Base-by-base conservation (phyloP, 495 filamentous ascomycete species). In the Terfezia boudieri region DNA sequence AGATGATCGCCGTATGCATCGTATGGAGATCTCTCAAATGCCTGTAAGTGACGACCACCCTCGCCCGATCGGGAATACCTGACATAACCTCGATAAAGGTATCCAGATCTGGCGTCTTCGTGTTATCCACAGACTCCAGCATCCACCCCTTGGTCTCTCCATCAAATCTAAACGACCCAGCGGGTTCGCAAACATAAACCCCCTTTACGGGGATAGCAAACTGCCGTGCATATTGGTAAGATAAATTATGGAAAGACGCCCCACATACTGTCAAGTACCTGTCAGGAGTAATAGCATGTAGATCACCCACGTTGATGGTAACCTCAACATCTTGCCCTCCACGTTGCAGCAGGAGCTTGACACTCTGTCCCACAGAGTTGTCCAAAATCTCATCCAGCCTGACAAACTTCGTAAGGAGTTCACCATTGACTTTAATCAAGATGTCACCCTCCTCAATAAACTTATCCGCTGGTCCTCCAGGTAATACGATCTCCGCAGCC, bases 1-100 rank as follows among this genome's bases (percentile, higher is more conserved):
- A 80, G 55, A 94, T 73, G 65, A 99, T 92, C 55, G 81, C 84
- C 0, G 90, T 96, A 61, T 89, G 86, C 51, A 88, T 78, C 0
- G 89, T 94, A 67, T 99, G 90, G 26, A 99, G 72, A 67, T 99
- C 92, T 11, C 87, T 75, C 35, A 99, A 79, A 62, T 99, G 90
- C 60, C 92, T 88, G 69, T 95, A 96, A 2, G 86, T 88, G 41
- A 95, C 80, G 4, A 94, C 88, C 48, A 99, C 82, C 17, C 90
- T 76, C 7, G 86, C 76, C 63, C 86, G 82, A 67, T 98, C 85
- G 1, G 89, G 90, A 50, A 99, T 88, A 17, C 60, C 71, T 68
- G 82, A 85, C 76, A 94, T 83, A 48, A 94, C 87, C 54, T 93
- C 79, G 52, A 96, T 82, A 62, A 99, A 99, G 3, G 83, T 74